A percentile compares a stretch with the other conserved stretches of the same genome.
Evolutionary conservation across 805 yeast genomes (phyloP).

Genomic region (Yarrowia deformans): DNA sequence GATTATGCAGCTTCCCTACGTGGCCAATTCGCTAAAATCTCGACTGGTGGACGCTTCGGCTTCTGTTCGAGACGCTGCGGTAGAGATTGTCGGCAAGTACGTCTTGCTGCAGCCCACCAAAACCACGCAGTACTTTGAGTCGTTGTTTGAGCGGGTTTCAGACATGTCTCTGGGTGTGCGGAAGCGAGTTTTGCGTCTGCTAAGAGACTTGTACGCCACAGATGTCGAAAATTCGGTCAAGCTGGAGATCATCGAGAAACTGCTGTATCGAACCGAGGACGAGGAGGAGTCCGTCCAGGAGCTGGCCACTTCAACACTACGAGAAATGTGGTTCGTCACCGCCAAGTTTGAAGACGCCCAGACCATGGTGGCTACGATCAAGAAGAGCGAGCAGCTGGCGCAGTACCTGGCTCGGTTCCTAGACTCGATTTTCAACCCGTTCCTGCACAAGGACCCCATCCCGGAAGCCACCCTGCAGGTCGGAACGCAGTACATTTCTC

Average conservation of each 20-base stretch:
- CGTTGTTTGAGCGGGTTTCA: slow-evolving; percentile 57
- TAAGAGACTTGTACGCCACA: slow-evolving; percentile 39
- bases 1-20: slow-evolving; percentile 58
- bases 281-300: slow-evolving; percentile 66
- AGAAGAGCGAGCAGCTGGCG: slow-evolving; percentile 27
- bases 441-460: slow-evolving; percentile 19
- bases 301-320: slow-evolving; percentile 52
- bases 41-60: slow-evolving; percentile 69
- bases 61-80: slow-evolving; percentile 75
- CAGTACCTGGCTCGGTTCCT: slow-evolving; percentile 21
- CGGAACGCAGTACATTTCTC: slow-evolving; percentile 14
- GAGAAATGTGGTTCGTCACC: slow-evolving; percentile 52
- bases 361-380: slow-evolving; percentile 7
- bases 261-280: slow-evolving; percentile 68
- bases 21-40: slow-evolving; percentile 61
- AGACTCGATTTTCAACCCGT: slow-evolving; percentile 30
- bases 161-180: slow-evolving; percentile 74
- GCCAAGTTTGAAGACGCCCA: slow-evolving; percentile 34
- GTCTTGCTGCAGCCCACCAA: slow-evolving; percentile 56
- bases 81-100: slow-evolving; percentile 67
- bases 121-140: slow-evolving; percentile 58
- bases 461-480: background rate
- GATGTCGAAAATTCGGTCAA: slow-evolving; percentile 46
- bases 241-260: slow-evolving; percentile 57
- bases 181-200: slow-evolving; percentile 62